Evolutionary conservation across 345 rosid genomes (phyloP).

Genomic region (Aethionema arabicum): DNA sequence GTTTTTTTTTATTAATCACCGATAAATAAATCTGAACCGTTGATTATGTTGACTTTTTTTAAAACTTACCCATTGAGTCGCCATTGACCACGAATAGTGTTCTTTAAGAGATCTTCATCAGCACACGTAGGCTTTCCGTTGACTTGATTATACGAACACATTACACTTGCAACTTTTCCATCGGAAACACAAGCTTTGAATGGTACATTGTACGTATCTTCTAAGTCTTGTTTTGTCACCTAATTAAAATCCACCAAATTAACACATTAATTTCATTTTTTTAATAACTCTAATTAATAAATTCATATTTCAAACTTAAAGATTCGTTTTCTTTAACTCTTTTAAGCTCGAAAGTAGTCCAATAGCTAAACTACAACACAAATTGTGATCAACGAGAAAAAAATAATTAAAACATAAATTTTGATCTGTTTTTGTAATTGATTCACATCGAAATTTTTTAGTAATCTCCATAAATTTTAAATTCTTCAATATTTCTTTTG

Average conservation of each 20-base stretch:
- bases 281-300: not conserved
- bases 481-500: too few relatives aligned
- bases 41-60: not conserved
- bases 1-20: not conserved
- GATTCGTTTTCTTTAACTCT: too few relatives aligned
- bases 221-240: slow-evolving; percentile 94
- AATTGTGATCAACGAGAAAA: too few relatives aligned
- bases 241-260: slow-evolving; percentile 23
- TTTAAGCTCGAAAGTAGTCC: too few relatives aligned
- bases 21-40: slow-evolving; percentile 5
- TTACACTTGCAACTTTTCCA: slow-evolving; percentile 88
- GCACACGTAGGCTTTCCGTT: slow-evolving; percentile 97
- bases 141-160: slow-evolving; percentile 98
- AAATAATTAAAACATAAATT: too few relatives aligned
- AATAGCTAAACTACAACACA: too few relatives aligned
- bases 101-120: slow-evolving; percentile 67
- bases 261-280: not conserved
- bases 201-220: slow-evolving; percentile 83
- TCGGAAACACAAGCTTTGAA: slow-evolving; percentile 82
- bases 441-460: too few relatives aligned
- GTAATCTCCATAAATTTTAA: too few relatives aligned
- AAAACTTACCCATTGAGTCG: slow-evolving; percentile 63
- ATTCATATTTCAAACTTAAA: not conserved
- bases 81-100: slow-evolving; percentile 93
- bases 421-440: too few relatives aligned